Percentiles rank a stretch among this genome's conserved stretches.
These are phyloP conservation scores for Phytopythium helicoides DNA, from an alignment of 352 stramenopile species.

Conservation along the genomic window DNA sequence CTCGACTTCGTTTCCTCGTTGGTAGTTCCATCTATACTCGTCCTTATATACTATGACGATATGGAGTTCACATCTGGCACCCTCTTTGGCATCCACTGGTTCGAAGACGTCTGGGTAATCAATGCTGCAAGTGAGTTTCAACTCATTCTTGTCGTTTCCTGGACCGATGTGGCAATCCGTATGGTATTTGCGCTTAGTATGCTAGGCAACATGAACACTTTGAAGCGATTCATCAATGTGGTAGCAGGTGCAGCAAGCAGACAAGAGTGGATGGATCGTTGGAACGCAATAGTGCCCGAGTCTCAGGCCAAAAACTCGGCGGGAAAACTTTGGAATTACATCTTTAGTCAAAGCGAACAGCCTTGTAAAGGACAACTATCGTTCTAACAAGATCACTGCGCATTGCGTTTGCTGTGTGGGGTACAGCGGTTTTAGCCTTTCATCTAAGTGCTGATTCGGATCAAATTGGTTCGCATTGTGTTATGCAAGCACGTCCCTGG, in stretches of 20 bases:
- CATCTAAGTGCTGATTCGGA: conserved; percentile 1
- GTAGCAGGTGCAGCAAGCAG: background rate
- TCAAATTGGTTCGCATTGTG: conserved; percentile 14
- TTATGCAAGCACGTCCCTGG: conserved; percentile 39
- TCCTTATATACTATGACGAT: conserved; percentile 9
- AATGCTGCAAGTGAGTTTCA: conserved; percentile 42
- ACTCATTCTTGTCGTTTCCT: conserved; percentile 36
- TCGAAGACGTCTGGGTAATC: conserved; percentile 35
- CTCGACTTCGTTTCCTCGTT: conserved; percentile 40
- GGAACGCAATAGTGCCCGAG: conserved; percentile 5
- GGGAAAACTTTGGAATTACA: background rate
- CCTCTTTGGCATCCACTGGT: conserved; percentile 27
- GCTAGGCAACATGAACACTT: conserved; percentile 28
- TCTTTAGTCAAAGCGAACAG: background rate
- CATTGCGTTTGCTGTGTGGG: conserved; percentile 4
- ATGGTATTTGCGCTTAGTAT: conserved; percentile 28
- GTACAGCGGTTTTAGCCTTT: background rate
- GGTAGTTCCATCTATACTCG: conserved; percentile 19
- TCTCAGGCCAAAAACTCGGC: conserved; percentile 3
- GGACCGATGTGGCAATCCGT: conserved; percentile 19
- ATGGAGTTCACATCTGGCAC: background rate
- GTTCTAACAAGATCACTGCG: background rate
- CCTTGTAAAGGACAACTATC: background rate
- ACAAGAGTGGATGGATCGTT: conserved; percentile 2
- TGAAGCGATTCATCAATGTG: conserved; percentile 20